These are phyloP conservation scores for Kodamaea laetipori DNA, from an alignment of 805 yeast species.

Conservation along the genomic window DNA sequence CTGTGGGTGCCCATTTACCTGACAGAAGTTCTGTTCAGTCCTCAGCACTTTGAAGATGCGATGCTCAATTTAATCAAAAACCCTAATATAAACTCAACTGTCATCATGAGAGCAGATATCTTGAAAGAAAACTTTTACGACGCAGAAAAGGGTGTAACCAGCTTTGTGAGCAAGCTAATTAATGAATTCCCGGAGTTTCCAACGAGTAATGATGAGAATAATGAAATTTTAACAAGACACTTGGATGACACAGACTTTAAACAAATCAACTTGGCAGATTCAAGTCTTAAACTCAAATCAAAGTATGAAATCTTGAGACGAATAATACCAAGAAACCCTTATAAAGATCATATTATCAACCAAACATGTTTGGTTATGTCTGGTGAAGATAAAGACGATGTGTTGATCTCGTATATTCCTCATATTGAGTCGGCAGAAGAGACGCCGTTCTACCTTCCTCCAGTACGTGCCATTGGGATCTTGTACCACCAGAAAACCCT, in stretches of 20 bases:
- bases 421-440: slow-evolving; percentile 62
- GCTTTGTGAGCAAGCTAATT: slow-evolving; percentile 29
- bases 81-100: slow-evolving; percentile 91
- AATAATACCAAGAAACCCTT: slow-evolving; percentile 89
- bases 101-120: slow-evolving; percentile 85
- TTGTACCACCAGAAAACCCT: slow-evolving; percentile 47
- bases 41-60: slow-evolving; percentile 67
- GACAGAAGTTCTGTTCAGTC: slow-evolving; percentile 48
- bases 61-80: slow-evolving; percentile 77
- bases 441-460: slow-evolving; percentile 88
- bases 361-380: slow-evolving; percentile 73
- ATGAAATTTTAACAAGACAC: slow-evolving; percentile 32
- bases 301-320: slow-evolving; percentile 68
- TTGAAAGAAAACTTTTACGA: slow-evolving; percentile 52
- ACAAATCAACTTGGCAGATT: slow-evolving; percentile 27
- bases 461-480: slow-evolving; percentile 76
- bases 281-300: slow-evolving; percentile 29
- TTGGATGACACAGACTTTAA: slow-evolving; percentile 36
- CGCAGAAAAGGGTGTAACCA: slow-evolving; percentile 31
- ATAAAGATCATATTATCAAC: slow-evolving; percentile 76
- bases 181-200: slow-evolving; percentile 38
- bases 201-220: slow-evolving; percentile 20
- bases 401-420: slow-evolving; percentile 74
- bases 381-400: slow-evolving; percentile 21
- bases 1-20: slow-evolving; percentile 65